Conservation (phyloP, 2,329 filamentous ascomycete species). For the Alternaria triticimaculans region DNA sequence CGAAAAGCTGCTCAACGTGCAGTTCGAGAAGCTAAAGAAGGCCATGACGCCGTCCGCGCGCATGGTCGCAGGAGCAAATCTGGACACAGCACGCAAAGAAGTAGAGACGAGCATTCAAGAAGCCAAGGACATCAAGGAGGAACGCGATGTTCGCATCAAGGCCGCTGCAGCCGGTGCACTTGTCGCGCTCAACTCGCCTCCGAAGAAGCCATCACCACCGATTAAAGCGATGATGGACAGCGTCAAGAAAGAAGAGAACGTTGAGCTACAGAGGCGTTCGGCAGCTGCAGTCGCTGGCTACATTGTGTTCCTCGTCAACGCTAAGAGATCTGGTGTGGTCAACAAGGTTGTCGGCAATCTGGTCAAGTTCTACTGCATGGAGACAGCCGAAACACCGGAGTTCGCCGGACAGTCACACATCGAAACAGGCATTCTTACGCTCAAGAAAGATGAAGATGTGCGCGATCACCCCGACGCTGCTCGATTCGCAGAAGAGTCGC, state of each 20-base stretch:
- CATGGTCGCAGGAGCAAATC: conserved; percentile 78
- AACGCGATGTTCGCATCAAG: conserved; percentile 83
- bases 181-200: conserved; percentile 83
- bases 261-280: conserved; percentile 85
- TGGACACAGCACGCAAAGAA: conserved; percentile 77
- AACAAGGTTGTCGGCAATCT: conserved; percentile 96
- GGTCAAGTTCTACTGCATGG: conserved; percentile 96
- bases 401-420: conserved; percentile 83
- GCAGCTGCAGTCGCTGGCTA: conserved; percentile 83
- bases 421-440: conserved; percentile 82
- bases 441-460: conserved; percentile 96
- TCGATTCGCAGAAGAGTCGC: conserved; percentile 88
- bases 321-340: conserved; percentile 81
- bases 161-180: conserved; percentile 87
- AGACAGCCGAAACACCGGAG: conserved; percentile 96
- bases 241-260: conserved; percentile 91
- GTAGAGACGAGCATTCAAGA: conserved; percentile 78
- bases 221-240: conserved; percentile 99
- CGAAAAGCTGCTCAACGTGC: conserved; percentile 82
- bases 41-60: conserved; percentile 86
- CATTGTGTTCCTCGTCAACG: conserved; percentile 83
- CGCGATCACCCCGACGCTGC: conserved; percentile 90
- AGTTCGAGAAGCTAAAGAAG: conserved; percentile 89
- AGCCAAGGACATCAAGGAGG: conserved; percentile 77
- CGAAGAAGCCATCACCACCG: conserved; percentile 89